phyloP scores from a whole-genome alignment of 345 rosid species.

The Salix purpurea region DNA sequence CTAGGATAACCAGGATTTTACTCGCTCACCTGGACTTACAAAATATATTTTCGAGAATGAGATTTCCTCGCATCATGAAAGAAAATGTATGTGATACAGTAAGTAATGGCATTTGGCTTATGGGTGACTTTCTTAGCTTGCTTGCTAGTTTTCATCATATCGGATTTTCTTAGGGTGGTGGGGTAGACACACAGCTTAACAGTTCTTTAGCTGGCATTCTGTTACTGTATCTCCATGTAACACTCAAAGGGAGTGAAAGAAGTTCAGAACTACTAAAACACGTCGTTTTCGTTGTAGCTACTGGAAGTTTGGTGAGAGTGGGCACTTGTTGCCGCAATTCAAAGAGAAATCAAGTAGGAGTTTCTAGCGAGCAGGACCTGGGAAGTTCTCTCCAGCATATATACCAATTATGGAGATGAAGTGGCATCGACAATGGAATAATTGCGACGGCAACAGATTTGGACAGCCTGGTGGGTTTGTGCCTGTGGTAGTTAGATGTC shows the following conservation, averaged over 20 bases:
- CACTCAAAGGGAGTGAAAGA: background rate
- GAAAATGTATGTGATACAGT: background rate
- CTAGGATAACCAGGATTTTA: no score
- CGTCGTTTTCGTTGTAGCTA: slow-evolving; percentile 1
- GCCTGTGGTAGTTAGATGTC: background rate
- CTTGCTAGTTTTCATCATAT: background rate
- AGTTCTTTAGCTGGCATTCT: background rate
- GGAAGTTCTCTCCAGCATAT: slow-evolving; percentile 24
- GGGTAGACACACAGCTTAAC: background rate
- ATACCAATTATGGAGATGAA: background rate
- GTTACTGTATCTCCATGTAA: background rate
- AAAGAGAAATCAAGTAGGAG: slow-evolving; percentile 17
- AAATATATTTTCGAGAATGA: no score
- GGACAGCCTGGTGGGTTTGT: slow-evolving; percentile 14
- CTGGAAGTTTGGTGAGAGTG: slow-evolving; percentile 23
- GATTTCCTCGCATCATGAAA: no score
- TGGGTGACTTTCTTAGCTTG: background rate
- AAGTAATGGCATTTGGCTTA: background rate
- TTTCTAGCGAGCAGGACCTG: slow-evolving; percentile 3
- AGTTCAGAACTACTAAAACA: background rate
- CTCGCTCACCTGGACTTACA: accelerated
- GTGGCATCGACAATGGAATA: slow-evolving; percentile 7
- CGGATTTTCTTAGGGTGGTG: background rate
- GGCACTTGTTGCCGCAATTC: slow-evolving; percentile 24
- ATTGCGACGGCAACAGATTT: slow-evolving; percentile 21